Evolutionary conservation across 2,329 filamentous ascomycete genomes (phyloP).

Genomic region (Pleomassaria siparia): DNA sequence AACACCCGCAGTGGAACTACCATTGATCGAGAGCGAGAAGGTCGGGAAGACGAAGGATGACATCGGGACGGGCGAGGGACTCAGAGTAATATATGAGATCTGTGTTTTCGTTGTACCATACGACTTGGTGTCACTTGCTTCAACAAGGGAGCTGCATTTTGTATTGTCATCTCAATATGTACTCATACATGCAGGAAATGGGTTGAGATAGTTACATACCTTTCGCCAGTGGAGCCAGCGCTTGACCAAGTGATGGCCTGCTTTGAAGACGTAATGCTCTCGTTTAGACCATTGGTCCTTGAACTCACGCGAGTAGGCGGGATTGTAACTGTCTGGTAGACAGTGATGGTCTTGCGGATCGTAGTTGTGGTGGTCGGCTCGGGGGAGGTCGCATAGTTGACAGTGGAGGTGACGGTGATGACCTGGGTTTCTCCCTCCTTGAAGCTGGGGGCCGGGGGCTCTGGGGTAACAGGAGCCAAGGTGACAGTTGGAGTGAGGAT

Average conservation of each 20-base stretch:
- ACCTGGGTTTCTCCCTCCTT: background rate
- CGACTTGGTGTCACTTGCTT: background rate
- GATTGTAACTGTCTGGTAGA: background rate
- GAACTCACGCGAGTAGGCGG: background rate
- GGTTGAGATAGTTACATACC: background rate
- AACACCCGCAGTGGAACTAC: background rate
- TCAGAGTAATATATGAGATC: background rate
- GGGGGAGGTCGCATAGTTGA: background rate
- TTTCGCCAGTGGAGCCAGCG: background rate
- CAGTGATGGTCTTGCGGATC: background rate
- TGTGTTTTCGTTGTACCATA: background rate
- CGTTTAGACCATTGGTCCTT: background rate
- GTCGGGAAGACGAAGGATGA: background rate
- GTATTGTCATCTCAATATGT: background rate
- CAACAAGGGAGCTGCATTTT: background rate
- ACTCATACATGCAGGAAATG: too few relatives aligned
- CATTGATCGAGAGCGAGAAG: background rate
- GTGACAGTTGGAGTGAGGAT: constrained; percentile 12
- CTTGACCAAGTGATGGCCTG: background rate
- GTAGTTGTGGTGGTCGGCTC: background rate
- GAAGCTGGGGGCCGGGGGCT: background rate
- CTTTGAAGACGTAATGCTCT: background rate
- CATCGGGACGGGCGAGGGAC: background rate
- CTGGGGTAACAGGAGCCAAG: background rate
- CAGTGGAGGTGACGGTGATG: background rate